A percentile compares a stretch with the other conserved stretches of the same genome.
phyloP scores from a whole-genome alignment of 305 asterid genomes.

The Rubia balearica region DNA sequence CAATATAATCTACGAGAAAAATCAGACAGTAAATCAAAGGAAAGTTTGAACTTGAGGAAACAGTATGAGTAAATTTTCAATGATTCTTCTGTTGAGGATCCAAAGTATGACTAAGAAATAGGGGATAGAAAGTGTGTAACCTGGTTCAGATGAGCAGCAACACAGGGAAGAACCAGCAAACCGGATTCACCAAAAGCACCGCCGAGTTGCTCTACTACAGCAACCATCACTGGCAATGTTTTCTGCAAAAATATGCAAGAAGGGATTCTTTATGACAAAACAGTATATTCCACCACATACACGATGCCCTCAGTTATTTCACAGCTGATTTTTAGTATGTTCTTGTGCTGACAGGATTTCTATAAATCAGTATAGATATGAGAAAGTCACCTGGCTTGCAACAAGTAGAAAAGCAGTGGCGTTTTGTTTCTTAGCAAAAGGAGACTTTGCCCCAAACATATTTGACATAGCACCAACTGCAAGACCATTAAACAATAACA shows the following conservation, averaged over 20 bases:
- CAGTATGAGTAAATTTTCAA: not conserved
- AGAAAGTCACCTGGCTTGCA: conserved; percentile 72
- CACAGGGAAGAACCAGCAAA: conserved; percentile 73
- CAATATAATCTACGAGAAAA: conserved; percentile 45
- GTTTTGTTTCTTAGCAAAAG: conserved; percentile 63
- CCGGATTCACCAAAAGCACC: conserved; percentile 76
- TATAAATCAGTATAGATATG: not conserved
- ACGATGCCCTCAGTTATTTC: not conserved
- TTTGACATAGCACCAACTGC: conserved; percentile 37
- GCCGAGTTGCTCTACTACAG: conserved; percentile 86
- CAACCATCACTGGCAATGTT: conserved; percentile 84
- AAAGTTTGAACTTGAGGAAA: not conserved
- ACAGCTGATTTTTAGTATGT: not conserved
- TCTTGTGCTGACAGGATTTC: not conserved
- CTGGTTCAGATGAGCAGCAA: conserved; percentile 86
- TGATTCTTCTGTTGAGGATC: not conserved
- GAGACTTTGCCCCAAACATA: conserved; percentile 49
- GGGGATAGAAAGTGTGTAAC: conserved; percentile 23
- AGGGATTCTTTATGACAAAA: not conserved
- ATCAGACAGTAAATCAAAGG: not conserved
- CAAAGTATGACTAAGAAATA: not conserved
- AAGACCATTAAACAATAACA: conserved; percentile 57
- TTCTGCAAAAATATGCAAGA: conserved; percentile 35
- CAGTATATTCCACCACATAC: not conserved
- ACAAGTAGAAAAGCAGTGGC: conserved; percentile 65